Evolutionary conservation across 768 basidiomycete genomes (phyloP).

Genomic region (Podaxis mareebaensis): DNA sequence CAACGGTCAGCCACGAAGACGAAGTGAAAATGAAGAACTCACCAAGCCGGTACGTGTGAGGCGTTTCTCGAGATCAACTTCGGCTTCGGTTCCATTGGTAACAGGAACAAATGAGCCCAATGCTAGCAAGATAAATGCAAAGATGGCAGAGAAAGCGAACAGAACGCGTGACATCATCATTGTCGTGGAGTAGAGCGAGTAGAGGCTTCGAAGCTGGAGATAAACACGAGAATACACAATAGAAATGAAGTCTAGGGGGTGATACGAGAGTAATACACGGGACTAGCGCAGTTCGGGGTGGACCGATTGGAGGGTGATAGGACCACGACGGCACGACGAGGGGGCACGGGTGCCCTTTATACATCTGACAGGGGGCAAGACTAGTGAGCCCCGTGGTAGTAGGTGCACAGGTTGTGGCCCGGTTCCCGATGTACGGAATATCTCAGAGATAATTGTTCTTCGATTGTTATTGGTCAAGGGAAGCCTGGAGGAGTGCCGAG

Average conservation of each 20-base stretch:
- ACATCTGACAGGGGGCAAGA: slow-evolving; percentile 16
- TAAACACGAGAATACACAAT: slow-evolving; percentile 14
- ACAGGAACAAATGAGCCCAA: slow-evolving; percentile 47
- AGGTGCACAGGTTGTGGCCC: not conserved
- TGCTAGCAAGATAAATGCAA: slow-evolving; percentile 40
- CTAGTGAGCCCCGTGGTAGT: not conserved
- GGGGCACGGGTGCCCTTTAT: slow-evolving; percentile 19
- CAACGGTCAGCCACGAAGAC: not conserved
- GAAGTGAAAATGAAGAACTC: slow-evolving; percentile 23
- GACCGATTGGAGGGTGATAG: not conserved
- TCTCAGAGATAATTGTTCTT: not conserved
- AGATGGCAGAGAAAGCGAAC: slow-evolving; percentile 36
- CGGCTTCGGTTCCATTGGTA: slow-evolving; percentile 14
- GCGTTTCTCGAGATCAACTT: slow-evolving; percentile 47
- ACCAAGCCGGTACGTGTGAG: slow-evolving; percentile 57
- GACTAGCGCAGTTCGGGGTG: not conserved
- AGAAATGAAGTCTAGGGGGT: not conserved
- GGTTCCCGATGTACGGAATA: slow-evolving; percentile 4
- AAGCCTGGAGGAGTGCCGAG: not conserved
- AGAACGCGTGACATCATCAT: slow-evolving; percentile 41
- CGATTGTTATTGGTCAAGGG: slow-evolving; percentile 1
- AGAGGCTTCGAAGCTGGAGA: slow-evolving; percentile 10
- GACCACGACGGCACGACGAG: not conserved
- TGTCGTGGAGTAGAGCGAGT: slow-evolving; percentile 11
- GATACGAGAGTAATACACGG: not conserved